These are phyloP conservation scores for Suillus plorans DNA, from an alignment of 768 basidiomycete genomes.

Conservation along the genomic window DNA sequence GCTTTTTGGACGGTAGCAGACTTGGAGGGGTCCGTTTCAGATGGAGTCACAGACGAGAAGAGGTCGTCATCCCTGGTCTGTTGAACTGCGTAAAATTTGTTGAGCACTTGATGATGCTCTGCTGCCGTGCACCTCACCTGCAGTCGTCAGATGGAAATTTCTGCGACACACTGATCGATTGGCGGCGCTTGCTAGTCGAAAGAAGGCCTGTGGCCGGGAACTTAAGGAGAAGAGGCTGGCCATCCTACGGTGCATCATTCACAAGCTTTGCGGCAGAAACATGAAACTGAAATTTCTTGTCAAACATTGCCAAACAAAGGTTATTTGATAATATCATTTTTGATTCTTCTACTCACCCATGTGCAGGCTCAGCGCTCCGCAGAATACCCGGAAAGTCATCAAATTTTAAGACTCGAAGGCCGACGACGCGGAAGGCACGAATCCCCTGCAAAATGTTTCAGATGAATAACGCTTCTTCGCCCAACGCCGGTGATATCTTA, in stretches of 20 bases:
- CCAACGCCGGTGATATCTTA: not conserved
- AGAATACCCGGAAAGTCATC: not conserved
- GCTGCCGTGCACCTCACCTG: not conserved
- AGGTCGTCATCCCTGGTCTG: slow-evolving; percentile 14
- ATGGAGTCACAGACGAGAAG: slow-evolving; percentile 11
- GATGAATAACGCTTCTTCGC: not conserved
- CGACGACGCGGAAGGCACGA: not conserved
- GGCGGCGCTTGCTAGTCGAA: not conserved
- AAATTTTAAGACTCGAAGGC: not conserved
- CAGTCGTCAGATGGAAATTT: not conserved
- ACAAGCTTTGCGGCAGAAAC: not conserved
- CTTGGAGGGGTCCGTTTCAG: not conserved
- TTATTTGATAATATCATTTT: no score
- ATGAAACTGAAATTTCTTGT: not conserved
- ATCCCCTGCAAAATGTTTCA: not conserved
- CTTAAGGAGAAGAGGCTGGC: not conserved
- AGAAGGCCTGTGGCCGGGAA: not conserved
- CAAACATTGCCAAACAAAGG: not conserved
- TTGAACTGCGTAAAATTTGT: slow-evolving; percentile 16
- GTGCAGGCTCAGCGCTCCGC: no score
- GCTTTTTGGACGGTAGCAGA: not conserved
- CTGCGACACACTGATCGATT: not conserved
- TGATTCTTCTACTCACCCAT: no score
- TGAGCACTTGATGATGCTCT: not conserved
- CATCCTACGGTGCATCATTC: not conserved